phyloP scores from a whole-genome alignment of 108 stramenopile species.

The Stephanodiscus minutulus region DNA sequence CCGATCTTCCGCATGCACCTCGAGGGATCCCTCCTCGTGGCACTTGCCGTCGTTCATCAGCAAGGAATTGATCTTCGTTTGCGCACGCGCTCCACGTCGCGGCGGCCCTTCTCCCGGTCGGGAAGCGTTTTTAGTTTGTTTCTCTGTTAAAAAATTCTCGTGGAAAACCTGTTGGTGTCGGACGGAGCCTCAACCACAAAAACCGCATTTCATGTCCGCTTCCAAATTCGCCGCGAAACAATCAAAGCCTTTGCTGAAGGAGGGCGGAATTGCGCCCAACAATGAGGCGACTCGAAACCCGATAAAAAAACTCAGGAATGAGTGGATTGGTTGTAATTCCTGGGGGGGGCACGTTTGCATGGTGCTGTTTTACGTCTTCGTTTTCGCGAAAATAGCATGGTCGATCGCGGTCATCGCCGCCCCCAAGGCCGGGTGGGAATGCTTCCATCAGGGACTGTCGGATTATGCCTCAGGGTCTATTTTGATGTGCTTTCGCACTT shows the following conservation, averaged over 20 bases:
- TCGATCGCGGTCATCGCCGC: background rate
- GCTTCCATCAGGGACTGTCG: background rate
- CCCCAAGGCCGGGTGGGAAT: conserved; percentile 1
- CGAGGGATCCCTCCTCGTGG: conserved; percentile 54
- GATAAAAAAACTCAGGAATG: background rate
- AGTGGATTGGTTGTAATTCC: background rate
- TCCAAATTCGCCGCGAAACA: too few relatives aligned
- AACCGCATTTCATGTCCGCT: too few relatives aligned
- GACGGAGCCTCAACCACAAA: too few relatives aligned
- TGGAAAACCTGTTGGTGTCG: too few relatives aligned
- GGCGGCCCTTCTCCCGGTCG: conserved; percentile 26
- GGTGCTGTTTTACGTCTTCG: background rate
- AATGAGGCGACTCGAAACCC: background rate
- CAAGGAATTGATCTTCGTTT: conserved; percentile 50
- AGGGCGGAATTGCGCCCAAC: too few relatives aligned
- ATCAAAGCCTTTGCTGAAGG: too few relatives aligned
- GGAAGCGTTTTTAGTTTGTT: too few relatives aligned
- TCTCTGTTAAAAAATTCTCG: too few relatives aligned
- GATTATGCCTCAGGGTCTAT: background rate
- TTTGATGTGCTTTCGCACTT: background rate
- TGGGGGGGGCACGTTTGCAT: background rate
- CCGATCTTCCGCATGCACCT: conserved; percentile 65
- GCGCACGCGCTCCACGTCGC: conserved; percentile 73
- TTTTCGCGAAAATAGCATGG: background rate
- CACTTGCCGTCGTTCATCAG: conserved; percentile 57